phyloP scores from a whole-genome alignment of 2,329 filamentous ascomycete genomes.

The Fonsecaea pugnacius region DNA sequence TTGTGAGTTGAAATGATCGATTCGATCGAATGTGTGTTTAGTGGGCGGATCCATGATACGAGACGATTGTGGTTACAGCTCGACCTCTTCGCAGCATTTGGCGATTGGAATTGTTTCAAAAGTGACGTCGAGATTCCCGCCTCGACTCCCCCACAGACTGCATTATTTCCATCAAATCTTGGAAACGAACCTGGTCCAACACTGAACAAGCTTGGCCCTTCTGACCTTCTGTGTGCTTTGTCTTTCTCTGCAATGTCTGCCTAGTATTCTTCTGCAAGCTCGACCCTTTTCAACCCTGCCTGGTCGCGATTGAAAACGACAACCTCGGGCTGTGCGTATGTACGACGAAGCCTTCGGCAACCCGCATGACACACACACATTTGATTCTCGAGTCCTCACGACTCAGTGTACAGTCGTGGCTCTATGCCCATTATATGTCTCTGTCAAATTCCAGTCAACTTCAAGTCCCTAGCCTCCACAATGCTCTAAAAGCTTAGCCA shows the following conservation, averaged over 20 bases:
- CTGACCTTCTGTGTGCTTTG: not conserved
- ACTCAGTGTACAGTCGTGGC: not conserved
- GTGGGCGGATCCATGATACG: not conserved
- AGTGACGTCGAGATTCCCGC: slow-evolving; percentile 14
- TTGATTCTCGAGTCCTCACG: slow-evolving; percentile 17
- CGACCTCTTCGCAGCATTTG: not conserved
- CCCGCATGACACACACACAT: slow-evolving; percentile 9
- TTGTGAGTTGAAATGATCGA: not conserved
- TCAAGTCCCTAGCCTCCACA: not conserved
- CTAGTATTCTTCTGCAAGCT: not conserved
- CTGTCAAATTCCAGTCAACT: not conserved
- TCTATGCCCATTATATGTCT: not conserved
- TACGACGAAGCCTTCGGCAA: slow-evolving; percentile 10
- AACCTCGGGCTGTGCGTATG: slow-evolving; percentile 8
- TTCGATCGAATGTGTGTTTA: not conserved
- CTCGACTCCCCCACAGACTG: slow-evolving; percentile 3
- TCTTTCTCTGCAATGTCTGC: not conserved
- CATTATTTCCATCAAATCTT: not conserved
- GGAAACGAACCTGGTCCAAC: not conserved
- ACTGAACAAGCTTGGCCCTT: not conserved
- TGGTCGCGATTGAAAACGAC: slow-evolving; percentile 1
- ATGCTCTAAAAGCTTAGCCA: not conserved
- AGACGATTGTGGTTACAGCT: not conserved
- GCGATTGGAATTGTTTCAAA: slow-evolving; percentile 21
- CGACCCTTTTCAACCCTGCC: not conserved